Base-by-base conservation (phyloP, 164 flowering plant species). In the Piper betle region DNA sequence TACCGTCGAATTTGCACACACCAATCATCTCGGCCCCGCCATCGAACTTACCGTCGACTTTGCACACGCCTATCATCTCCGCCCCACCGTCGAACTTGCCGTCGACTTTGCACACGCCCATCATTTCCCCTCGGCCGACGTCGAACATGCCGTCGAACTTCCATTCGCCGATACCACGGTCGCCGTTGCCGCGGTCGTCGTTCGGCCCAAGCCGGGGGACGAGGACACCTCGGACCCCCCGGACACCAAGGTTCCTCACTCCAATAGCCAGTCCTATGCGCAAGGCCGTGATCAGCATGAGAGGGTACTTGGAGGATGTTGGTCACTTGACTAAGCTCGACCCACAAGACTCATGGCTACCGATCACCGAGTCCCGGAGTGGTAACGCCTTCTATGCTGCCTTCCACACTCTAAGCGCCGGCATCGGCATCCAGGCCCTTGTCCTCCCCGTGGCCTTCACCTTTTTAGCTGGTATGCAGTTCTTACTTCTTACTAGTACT, bases 351-450 rank as follows among this genome's bases (percentile, higher is more conserved):
- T 94, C 98, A 4, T 93, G 98, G 98, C 86, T 93, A 13, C 98
- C 97, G 55, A 93, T 93, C 60, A 93, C 98, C 2, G 97, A 93
- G 72, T 90, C 96, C 6, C 77, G 98, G 38, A 93, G 90, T 60
- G 98, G 98, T 17, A 93, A 93, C 61, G 94, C 99, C 37, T 95
- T 90, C 63, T 93, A 93, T 70, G 92, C 99, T 53, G 99, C 99
- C 57, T 93, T 93, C 71, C 99, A 93, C 61, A 93, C 86, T 59
- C 86, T 93, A 57, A 88, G 88, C 68, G 97, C 99, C 54, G 99
- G 99, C 50, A 73, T 93, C 64, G 99, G 99, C 3, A 90, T 90
- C 65, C 99, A 93, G 62, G 96, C 97, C 18, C 84, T 93, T 17
- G 65, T 93, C 41, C 64, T 93, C 60, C 99, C 99, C 20, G 94